Base-by-base conservation (phyloP, 2,329 filamentous ascomycete species). In the Graphium sp. region DNA sequence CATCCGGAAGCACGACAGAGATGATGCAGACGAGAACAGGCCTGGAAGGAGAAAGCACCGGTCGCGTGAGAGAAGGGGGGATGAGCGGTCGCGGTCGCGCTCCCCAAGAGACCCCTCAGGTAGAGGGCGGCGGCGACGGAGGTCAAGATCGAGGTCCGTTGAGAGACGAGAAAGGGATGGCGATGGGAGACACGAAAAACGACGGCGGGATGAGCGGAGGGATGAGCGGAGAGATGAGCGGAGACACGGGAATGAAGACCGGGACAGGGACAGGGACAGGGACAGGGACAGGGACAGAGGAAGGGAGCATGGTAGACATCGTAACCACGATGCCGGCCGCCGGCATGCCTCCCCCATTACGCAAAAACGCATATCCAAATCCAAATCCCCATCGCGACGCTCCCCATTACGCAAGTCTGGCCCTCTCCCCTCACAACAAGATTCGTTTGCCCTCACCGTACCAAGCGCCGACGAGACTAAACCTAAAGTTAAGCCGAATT, bases 401-500 rank as follows among this genome's bases (percentile, higher is more conserved):
- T 35, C 35, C 26, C 33, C 36, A 9, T 15, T 40, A 15, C 32
- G 35, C 16, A 55, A 48, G 25, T 43, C 44, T 29, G 66, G 63
- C 0, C 68, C 71, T 1, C 48, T 75, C 8, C 69, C 69, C 2
- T 69, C 68, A 1, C 71, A 76, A 41, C 56, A 56, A 22, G 62
- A 61, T 37, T 67, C 67, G 1, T 75, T 74, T 37, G 67, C 70
- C 24, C 42, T 67, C 16, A 63, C 56, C 15, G 17, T 18, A 8
- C 23, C 13, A 4, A 24, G 10, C 12, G 24, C 18, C 8, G 22
- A 30, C 6, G 52, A 58, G 26, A 11, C 16, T 2, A 59, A 64
- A 35, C 73, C 77, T 34, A 85, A 89, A 45, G 76, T 95, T 48
- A 85, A 84, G 49, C 80, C 85, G 22, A 98, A 94, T 51, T 92